phyloP scores from a whole-genome alignment of 768 basidiomycete species.

The Mycena haematopus region DNA sequence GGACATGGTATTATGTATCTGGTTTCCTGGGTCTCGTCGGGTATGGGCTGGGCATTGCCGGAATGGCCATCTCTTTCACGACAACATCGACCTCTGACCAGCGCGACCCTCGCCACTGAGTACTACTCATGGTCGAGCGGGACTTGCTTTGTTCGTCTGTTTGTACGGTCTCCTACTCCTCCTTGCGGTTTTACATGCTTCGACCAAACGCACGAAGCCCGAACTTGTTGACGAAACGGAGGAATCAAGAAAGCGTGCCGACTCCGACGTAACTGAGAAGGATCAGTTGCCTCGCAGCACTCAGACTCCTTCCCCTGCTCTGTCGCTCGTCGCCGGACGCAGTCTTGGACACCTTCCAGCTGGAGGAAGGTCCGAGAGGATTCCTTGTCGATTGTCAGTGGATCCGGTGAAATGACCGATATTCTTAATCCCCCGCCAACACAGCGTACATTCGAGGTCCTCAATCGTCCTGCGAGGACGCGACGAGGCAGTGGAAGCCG shows the following conservation, averaged over 20 bases:
- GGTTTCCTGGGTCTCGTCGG: slow-evolving; percentile 47
- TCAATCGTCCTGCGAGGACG: slow-evolving; percentile 51
- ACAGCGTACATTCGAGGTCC: slow-evolving; percentile 55
- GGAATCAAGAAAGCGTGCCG: slow-evolving; percentile 30
- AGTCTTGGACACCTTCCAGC: slow-evolving; percentile 56
- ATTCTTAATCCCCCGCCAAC: slow-evolving; percentile 44
- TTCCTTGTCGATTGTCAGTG: slow-evolving; percentile 50
- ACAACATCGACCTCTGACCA: slow-evolving; percentile 47
- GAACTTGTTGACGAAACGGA: slow-evolving; percentile 20
- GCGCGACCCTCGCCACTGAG: slow-evolving; percentile 43
- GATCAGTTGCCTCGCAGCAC: slow-evolving; percentile 41
- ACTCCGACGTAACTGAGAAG: slow-evolving; percentile 39
- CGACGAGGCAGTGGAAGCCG: slow-evolving; percentile 43
- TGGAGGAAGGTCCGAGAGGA: slow-evolving; percentile 52
- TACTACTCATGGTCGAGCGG: slow-evolving; percentile 70
- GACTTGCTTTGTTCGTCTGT: slow-evolving; percentile 66
- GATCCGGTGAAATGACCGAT: slow-evolving; percentile 40
- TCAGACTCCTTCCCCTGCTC: slow-evolving; percentile 48
- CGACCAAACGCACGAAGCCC: slow-evolving; percentile 28
- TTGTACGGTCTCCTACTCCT: slow-evolving; percentile 62
- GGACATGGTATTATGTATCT: slow-evolving; percentile 42
- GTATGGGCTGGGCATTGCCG: slow-evolving; percentile 32
- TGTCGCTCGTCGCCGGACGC: slow-evolving; percentile 53
- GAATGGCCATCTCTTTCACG: slow-evolving; percentile 52
- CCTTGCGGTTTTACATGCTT: slow-evolving; percentile 31